phyloP scores from a whole-genome alignment of 1,284 basidiomycete species.

The Schizophyllum amplum region DNA sequence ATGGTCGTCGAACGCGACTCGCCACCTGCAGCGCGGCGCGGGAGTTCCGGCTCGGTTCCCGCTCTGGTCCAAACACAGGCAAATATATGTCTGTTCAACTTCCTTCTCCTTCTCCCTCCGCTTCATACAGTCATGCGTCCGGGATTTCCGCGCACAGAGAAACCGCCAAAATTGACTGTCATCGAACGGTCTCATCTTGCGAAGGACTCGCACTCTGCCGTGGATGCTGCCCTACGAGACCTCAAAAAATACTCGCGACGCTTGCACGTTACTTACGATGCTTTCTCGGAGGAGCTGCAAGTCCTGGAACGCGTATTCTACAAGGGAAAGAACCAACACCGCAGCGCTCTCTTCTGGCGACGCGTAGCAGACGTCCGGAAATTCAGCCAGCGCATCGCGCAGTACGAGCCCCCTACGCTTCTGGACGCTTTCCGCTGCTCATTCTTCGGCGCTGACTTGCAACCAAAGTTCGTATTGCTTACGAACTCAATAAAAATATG shows the following conservation, averaged over 20 bases:
- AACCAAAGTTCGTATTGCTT: conserved; percentile 34
- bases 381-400: conserved; percentile 41
- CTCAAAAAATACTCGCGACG: conserved; percentile 47
- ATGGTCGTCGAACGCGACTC: neutral
- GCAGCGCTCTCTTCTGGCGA: conserved; percentile 62
- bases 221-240: conserved; percentile 53
- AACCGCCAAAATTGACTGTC: conserved; percentile 18
- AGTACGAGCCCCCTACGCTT: conserved; percentile 30
- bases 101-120: neutral
- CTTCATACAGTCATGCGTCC: neutral
- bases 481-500: conserved; percentile 3
- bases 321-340: conserved; percentile 75
- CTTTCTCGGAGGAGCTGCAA: conserved; percentile 46
- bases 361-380: conserved; percentile 53
- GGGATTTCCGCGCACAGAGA: neutral
- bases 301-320: conserved; percentile 65
- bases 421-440: conserved; percentile 42
- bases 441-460: conserved; percentile 44
- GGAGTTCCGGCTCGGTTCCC: neutral
- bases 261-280: conserved; percentile 34
- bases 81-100: no score
- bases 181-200: neutral
- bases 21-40: neutral
- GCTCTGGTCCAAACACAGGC: neutral
- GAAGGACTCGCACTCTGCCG: conserved; percentile 21